phyloP scores from a whole-genome alignment of 129 eudicot species.

The Heracleum sosnowskyi region DNA sequence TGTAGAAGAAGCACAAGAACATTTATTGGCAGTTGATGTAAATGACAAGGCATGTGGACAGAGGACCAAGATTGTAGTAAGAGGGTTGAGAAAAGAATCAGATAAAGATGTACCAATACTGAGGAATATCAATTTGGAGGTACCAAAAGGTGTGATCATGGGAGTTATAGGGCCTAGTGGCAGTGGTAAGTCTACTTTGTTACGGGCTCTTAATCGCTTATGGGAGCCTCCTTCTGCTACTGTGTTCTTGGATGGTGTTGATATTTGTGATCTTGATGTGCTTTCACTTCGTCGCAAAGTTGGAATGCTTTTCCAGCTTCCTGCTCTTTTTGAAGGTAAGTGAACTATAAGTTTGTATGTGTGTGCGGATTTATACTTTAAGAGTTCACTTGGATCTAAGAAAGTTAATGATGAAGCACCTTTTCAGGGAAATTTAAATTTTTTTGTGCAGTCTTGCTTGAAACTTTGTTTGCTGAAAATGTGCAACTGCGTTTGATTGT shows the following conservation, averaged over 20 bases:
- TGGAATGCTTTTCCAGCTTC: constrained; percentile 96
- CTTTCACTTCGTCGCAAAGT: constrained; percentile 74
- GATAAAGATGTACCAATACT: constrained; percentile 58
- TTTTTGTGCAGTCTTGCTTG: not conserved
- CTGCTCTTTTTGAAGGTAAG: constrained; percentile 81
- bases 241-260: constrained; percentile 75
- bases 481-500: not conserved
- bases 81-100: constrained; percentile 36
- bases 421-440: too few species aligned
- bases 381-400: not conserved
- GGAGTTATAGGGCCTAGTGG: constrained; percentile 99
- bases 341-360: not conserved
- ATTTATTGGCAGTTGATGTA: constrained; percentile 32
- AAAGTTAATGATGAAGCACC: not conserved
- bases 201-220: constrained; percentile 69
- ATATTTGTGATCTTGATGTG: constrained; percentile 67
- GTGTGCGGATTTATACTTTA: not conserved
- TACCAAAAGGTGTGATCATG: constrained; percentile 72
- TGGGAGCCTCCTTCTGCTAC: constrained; percentile 84
- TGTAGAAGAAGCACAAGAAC: constrained; percentile 43
- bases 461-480: not conserved
- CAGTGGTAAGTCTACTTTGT: constrained; percentile 86
- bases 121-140: constrained; percentile 43
- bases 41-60: constrained; percentile 13
- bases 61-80: constrained; percentile 41